Base-by-base conservation (phyloP, 805 yeast species). In the Diddensiella caesifluorescens region DNA sequence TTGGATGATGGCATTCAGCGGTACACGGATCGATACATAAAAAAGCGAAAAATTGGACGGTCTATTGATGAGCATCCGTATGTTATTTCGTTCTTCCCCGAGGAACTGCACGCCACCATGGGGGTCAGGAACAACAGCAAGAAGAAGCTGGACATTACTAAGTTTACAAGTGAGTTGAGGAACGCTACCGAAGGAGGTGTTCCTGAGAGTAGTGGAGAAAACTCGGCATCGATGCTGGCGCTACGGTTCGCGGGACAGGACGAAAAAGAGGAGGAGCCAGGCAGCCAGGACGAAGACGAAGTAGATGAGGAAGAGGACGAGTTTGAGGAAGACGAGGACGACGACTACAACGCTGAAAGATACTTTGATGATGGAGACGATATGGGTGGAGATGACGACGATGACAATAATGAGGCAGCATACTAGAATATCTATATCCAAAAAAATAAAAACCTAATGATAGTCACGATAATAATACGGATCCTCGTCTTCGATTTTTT, bases 51-150 rank as follows among this genome's bases (percentile, higher is more conserved):
- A 54, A 73, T 80, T 12, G 86, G 87, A 1, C 72, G 80, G 39
- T 79, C 89, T 2, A 74, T 82, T 5, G 82, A 79, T 47, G 88
- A 83, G 40, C 88, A 83, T 63, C 94, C 95, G 1, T 85, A 80
- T 58, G 73, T 43, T 7, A 54, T 77, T 5, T 77, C 75, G 41
- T 71, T 84, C 49, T 83, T 87, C 56, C 96, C 97, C 1, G 71
- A 69, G 13, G 97, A 89, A 58, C 65, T 89, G 42, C 79, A 81
- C 50, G 63, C 71, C 15, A 83, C 80, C 5, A 80, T 86, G 79
- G 85, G 86, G 2, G 68, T 77, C 10, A 66, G 67, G 41, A 76
- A 69, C 25, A 42, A 35, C 20, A 69, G 74, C 50, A 62, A 75
- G 15, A 49, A 48, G 30, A 44, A 44, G 35, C 47, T 52, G 5